phyloP scores from a whole-genome alignment of 176 grass and related monocot species.

The Triticum timopheevii region DNA sequence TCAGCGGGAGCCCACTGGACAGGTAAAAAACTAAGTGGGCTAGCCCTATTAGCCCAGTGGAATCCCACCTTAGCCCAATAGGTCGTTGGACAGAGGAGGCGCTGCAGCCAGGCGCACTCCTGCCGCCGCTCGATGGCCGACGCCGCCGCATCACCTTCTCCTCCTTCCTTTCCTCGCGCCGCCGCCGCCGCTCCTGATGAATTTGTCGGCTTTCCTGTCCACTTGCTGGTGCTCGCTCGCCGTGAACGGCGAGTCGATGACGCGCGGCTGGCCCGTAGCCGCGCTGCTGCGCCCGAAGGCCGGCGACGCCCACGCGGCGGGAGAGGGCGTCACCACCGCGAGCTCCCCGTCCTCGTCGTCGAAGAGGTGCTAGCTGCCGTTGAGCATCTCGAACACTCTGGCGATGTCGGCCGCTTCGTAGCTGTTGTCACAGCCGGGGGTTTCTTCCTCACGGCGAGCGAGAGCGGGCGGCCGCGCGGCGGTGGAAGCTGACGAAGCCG shows the following conservation, averaged over 20 bases:
- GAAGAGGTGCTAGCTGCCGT: conserved; percentile 19
- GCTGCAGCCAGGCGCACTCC: too few relatives aligned
- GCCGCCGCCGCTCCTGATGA: conserved; percentile 58
- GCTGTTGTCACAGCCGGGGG: background rate
- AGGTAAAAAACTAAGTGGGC: too few relatives aligned
- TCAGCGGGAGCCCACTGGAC: too few relatives aligned
- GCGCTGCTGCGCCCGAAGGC: conserved; percentile 35
- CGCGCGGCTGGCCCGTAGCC: conserved; percentile 35
- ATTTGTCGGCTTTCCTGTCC: conserved; percentile 58
- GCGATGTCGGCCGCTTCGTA: conserved; percentile 63
- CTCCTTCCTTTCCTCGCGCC: too few relatives aligned
- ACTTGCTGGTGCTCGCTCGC: conserved; percentile 33
- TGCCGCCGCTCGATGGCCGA: too few relatives aligned
- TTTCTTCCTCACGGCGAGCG: background rate
- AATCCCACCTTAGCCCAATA: too few relatives aligned
- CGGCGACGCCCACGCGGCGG: background rate
- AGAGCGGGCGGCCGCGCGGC: too few relatives aligned
- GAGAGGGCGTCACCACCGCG: conserved; percentile 1
- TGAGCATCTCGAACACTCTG: conserved; percentile 59
- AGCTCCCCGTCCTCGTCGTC: background rate
- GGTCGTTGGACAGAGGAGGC: too few relatives aligned
- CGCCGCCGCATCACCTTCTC: too few relatives aligned
- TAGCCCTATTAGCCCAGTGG: too few relatives aligned
- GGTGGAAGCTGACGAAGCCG: too few relatives aligned
- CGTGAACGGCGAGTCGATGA: conserved; percentile 44